Percentiles rank a stretch among this genome's conserved stretches.
These are phyloP conservation scores for Castanea crenata DNA, from an alignment of 306 rosid genomes.

Conservation along the genomic window DNA sequence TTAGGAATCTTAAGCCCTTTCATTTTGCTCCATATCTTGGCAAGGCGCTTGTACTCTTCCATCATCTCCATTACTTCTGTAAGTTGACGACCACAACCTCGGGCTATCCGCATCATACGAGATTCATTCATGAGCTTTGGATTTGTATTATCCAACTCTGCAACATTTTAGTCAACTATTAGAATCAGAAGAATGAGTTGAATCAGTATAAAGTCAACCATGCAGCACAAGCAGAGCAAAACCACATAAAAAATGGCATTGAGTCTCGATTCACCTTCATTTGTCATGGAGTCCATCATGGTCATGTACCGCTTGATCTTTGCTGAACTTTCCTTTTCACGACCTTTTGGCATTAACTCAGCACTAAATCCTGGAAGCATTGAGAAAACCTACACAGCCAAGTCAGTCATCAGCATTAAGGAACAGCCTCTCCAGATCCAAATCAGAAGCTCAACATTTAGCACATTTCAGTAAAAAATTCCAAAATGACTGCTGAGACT, in stretches of 20 bases:
- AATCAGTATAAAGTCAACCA: not conserved
- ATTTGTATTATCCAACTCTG: conserved; percentile 85
- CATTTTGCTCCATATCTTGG: conserved; percentile 81
- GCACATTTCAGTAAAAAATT: not conserved
- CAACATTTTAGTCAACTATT: conserved; percentile 22
- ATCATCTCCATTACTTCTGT: conserved; percentile 76
- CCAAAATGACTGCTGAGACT: not conserved
- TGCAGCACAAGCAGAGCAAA: conserved; percentile 3
- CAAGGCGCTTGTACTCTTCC: conserved; percentile 82
- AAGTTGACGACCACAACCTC: conserved; percentile 71
- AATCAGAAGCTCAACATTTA: not conserved
- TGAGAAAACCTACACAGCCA: conserved; percentile 58
- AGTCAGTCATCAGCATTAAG: conserved; percentile 3
- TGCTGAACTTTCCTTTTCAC: conserved; percentile 87
- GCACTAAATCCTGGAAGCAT: conserved; percentile 84
- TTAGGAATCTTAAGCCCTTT: conserved; percentile 79
- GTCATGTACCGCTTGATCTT: conserved; percentile 93
- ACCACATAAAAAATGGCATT: not conserved
- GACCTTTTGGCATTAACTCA: conserved; percentile 85
- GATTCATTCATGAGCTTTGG: conserved; percentile 80
- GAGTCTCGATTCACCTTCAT: conserved; percentile 51
- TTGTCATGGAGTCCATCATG: conserved; percentile 98
- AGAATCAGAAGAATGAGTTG: conserved; percentile 12
- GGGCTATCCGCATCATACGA: conserved; percentile 73
- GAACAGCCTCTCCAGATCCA: not conserved